Evolutionary conservation across 1,284 basidiomycete genomes (phyloP).

Genomic region (Sparassis latifolia): DNA sequence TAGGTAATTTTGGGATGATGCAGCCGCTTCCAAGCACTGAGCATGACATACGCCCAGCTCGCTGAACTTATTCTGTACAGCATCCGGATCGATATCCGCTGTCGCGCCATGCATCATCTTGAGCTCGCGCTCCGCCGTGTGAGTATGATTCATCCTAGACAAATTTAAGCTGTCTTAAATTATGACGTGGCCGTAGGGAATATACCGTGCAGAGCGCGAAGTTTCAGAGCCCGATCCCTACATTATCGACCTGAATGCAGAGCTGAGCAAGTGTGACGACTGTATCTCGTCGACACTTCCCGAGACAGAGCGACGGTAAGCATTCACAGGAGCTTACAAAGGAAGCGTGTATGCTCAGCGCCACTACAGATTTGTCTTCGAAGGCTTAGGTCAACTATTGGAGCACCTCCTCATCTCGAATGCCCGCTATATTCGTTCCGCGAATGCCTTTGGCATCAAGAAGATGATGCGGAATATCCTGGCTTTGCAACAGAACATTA

Average conservation of each 20-base stretch:
- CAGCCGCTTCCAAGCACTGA: conserved; percentile 85
- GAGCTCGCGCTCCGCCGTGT: conserved; percentile 74
- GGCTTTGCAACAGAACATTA: conserved; percentile 89
- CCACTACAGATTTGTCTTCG: conserved; percentile 70
- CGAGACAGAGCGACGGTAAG: conserved; percentile 60
- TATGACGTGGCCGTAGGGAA: conserved; percentile 50
- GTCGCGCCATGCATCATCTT: conserved; percentile 80
- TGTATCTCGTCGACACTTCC: conserved; percentile 59
- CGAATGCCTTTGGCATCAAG: conserved; percentile 76
- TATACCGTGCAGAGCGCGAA: conserved; percentile 77
- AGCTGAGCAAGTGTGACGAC: conserved; percentile 76
- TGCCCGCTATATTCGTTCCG: conserved; percentile 64
- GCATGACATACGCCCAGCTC: conserved; percentile 87
- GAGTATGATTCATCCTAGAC: conserved; percentile 14
- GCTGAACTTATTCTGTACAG: conserved; percentile 85
- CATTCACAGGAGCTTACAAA: conserved; percentile 1
- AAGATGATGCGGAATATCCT: conserved; percentile 91
- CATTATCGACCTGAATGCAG: conserved; percentile 82
- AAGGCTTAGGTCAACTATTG: conserved; percentile 82
- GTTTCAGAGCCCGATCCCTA: conserved; percentile 88
- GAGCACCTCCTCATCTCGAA: conserved; percentile 78
- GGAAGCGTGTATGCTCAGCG: no score
- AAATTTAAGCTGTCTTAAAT: no score
- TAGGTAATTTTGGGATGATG: conserved; percentile 7
- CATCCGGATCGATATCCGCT: conserved; percentile 84